Evolutionary conservation across 1,284 basidiomycete species (phyloP).

Genomic region (Anthracocystis walkeri): DNA sequence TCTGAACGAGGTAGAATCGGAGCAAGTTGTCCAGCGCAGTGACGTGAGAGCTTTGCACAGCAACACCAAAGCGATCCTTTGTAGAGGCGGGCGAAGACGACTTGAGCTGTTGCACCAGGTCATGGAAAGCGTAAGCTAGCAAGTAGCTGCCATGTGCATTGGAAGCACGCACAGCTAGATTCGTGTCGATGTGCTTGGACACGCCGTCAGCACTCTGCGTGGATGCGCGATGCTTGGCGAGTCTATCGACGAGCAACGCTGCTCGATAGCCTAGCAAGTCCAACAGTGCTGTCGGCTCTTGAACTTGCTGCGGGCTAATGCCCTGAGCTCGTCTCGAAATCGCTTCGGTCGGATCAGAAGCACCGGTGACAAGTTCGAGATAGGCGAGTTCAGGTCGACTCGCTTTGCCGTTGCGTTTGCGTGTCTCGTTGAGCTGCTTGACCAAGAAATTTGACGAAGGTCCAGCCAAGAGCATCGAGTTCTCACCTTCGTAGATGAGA

Average conservation of each 20-base stretch:
- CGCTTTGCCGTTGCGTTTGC: slow-evolving; percentile 28
- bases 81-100: slow-evolving; percentile 5
- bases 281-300: slow-evolving; percentile 28
- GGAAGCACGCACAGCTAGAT: slow-evolving; percentile 50
- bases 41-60: slow-evolving; percentile 11
- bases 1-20: slow-evolving; percentile 49
- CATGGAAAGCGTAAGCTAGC: slow-evolving; percentile 42
- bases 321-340: slow-evolving; percentile 18
- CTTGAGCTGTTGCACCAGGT: slow-evolving; percentile 25
- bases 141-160: slow-evolving; percentile 50
- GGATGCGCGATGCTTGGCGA: slow-evolving; percentile 38
- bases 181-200: slow-evolving; percentile 46
- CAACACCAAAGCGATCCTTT: slow-evolving; percentile 20
- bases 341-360: background rate
- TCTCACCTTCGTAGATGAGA: slow-evolving; percentile 61
- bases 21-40: slow-evolving; percentile 33
- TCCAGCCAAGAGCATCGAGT: slow-evolving; percentile 57
- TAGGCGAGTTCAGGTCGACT: slow-evolving; percentile 38
- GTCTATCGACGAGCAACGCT: slow-evolving; percentile 37
- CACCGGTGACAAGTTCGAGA: slow-evolving; percentile 22
- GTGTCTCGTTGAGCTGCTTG: slow-evolving; percentile 49
- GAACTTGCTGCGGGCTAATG: slow-evolving; percentile 14
- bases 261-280: slow-evolving; percentile 45
- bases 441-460: slow-evolving; percentile 58
- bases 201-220: slow-evolving; percentile 14